Conservation (phyloP, 2,329 filamentous ascomycete species). For the Exophiala viscosa region DNA sequence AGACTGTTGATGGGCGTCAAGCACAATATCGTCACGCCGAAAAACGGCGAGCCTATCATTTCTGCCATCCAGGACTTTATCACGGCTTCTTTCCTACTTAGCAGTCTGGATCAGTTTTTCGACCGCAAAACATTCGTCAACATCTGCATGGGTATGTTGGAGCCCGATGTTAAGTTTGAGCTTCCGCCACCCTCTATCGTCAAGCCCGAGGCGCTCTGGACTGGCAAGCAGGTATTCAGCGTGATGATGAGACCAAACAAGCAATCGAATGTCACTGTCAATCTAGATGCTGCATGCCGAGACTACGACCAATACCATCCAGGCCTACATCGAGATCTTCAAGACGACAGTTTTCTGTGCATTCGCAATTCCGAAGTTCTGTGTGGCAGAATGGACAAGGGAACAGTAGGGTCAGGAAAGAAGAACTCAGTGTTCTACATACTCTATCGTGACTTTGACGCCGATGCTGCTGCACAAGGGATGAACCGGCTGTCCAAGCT, state of each 20-base stretch:
- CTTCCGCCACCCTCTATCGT: conserved; percentile 81
- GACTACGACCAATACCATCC: conserved; percentile 60
- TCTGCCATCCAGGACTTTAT: conserved; percentile 99
- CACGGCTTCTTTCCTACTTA: conserved; percentile 85
- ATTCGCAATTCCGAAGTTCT: conserved; percentile 96
- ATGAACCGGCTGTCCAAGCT: conserved; percentile 94
- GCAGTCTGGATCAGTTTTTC: conserved; percentile 89
- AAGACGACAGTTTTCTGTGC: conserved; percentile 75
- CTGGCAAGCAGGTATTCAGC: conserved; percentile 94
- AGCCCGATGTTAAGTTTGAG: conserved; percentile 71
- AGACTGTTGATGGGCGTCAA: conserved; percentile 98
- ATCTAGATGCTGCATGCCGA: conserved; percentile 88
- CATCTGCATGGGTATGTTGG: conserved; percentile 90
- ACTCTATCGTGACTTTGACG: conserved; percentile 90
- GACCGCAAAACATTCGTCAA: conserved; percentile 85
- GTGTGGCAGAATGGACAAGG: conserved; percentile 97
- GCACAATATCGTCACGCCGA: conserved; percentile 90
- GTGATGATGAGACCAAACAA: conserved; percentile 86
- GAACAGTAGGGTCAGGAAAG: conserved; percentile 93
- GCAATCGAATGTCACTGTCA: conserved; percentile 75
- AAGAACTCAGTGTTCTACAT: conserved; percentile 98
- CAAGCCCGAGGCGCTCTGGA: conserved; percentile 86
- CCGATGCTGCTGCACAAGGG: conserved; percentile 77
- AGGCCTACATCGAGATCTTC: conserved; percentile 69
- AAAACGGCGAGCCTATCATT: conserved; percentile 97